Evolutionary conservation across 169 alveolate genomes (phyloP), one percentile per base, ranked within the genome.

Genomic region (Plasmodium billcollinsi): DNA sequence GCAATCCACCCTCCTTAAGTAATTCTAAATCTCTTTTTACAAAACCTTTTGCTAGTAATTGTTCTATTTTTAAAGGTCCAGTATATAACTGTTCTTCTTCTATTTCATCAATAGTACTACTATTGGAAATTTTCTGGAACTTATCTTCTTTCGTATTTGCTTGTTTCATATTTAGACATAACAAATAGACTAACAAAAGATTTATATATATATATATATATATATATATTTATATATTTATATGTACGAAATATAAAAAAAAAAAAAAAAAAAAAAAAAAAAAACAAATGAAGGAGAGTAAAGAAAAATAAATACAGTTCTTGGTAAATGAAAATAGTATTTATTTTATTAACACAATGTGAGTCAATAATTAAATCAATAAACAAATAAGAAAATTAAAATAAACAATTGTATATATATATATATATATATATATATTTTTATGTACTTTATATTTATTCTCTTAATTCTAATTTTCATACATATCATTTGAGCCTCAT

Each of bases 1-100:
- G 89, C 43, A 50, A 61, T 74, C 88, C 91, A 70, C 95, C 96
- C 50, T 96, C 99, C 70, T 95, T 96, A 11, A 98, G 95, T 91
- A 97, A 95, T 56, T 97, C 97, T 43, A 98, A 92, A 95, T 98
- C 99, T 39, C 97, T 90, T 74, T 94, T 95, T 70, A 95, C 88
- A 52, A 95, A 88, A 24, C 97, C 97, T 72, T 95, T 95, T 61
- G 97, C 93, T 45, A 95, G 89, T 8, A 95, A 89, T 72, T 96
- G 96, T 61, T 95, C 97, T 74, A 95, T 72, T 58, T 93, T 88
- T 88, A 94, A 92, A 54, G 97, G 97, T 18, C 95, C 95, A 33
- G 95, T 54, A 26, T 92, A 52, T 59, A 88, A 69, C 66, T 88
- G 69, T 67, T 94, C 96, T 52, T 94, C 74, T 50, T 83, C 93